Conservation (phyloP, 306 rosid species). For the Cucumis melo region DNA sequence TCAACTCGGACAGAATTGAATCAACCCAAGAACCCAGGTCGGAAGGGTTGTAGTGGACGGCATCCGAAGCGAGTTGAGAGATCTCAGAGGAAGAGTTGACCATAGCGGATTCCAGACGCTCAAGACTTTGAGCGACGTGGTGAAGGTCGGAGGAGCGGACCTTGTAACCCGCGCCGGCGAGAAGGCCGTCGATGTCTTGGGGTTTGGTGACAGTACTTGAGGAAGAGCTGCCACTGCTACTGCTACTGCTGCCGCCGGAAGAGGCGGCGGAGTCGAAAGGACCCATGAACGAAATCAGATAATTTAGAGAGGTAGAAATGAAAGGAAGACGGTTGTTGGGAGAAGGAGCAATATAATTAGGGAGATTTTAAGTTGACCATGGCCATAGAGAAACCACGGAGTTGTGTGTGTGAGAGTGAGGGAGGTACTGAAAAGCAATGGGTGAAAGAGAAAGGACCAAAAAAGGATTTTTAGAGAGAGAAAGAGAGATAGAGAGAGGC, state of each 20-base stretch:
- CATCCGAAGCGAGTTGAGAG: conserved; percentile 45
- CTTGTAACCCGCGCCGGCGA: conserved; percentile 64
- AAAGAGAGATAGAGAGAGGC: neutral
- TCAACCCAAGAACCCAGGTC: conserved; percentile 71
- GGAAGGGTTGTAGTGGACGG: conserved; percentile 58
- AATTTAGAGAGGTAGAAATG: neutral
- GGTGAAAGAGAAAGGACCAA: neutral
- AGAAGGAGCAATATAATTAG: neutral
- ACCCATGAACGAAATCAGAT: conserved; percentile 15
- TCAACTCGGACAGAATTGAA: conserved; percentile 58
- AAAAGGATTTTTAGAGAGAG: neutral
- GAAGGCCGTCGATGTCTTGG: conserved; percentile 41
- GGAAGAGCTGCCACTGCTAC: conserved; percentile 36
- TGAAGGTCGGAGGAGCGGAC: conserved; percentile 59
- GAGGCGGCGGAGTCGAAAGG: conserved; percentile 22
- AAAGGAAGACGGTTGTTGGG: neutral
- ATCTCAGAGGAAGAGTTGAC: conserved; percentile 45
- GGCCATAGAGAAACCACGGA: neutral
- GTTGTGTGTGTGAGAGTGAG: conserved; percentile 1
- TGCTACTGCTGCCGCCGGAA: conserved; percentile 1
- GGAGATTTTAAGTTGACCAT: neutral
- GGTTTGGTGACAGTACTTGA: conserved; percentile 19
- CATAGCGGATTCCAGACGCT: conserved; percentile 48
- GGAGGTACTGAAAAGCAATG: neutral
- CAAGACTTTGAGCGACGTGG: conserved; percentile 59